phyloP scores from a whole-genome alignment of 495 filamentous ascomycete genomes.

The Lepidopterella palustris region DNA sequence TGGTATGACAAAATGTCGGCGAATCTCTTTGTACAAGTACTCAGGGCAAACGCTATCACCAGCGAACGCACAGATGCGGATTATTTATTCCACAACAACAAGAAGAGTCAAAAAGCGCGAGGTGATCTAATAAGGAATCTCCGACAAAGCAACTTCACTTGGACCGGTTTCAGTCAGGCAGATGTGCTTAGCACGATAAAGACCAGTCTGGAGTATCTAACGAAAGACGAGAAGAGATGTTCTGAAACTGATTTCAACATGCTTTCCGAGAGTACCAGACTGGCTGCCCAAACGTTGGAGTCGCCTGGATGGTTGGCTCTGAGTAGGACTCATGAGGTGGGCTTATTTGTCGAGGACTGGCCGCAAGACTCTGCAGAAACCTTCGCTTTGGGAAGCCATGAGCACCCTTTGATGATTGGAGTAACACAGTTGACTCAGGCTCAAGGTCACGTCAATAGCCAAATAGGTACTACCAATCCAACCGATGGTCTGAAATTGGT shows the following conservation, averaged over 20 bases:
- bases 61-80: conserved; percentile 76
- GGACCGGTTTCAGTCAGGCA: conserved; percentile 62
- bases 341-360: conserved; percentile 60
- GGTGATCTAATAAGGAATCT: conserved; percentile 67
- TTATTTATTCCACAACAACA: conserved; percentile 69
- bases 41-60: conserved; percentile 83
- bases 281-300: conserved; percentile 51
- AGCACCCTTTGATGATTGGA: conserved; percentile 39
- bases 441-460: conserved; percentile 53
- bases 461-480: conserved; percentile 45
- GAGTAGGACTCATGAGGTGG: conserved; percentile 67
- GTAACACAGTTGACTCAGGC: conserved; percentile 52
- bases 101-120: conserved; percentile 57
- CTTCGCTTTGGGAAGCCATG: conserved; percentile 56
- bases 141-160: conserved; percentile 83
- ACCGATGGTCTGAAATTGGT: conserved; percentile 46
- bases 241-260: conserved; percentile 51
- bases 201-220: conserved; percentile 57
- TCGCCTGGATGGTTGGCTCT: conserved; percentile 61
- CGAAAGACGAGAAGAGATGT: conserved; percentile 47
- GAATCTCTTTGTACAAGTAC: conserved; percentile 74
- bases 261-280: conserved; percentile 54
- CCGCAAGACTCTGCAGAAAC: conserved; percentile 45
- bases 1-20: conserved; percentile 77
- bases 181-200: conserved; percentile 59